Percentiles rank a stretch among this genome's conserved stretches.
phyloP scores from a whole-genome alignment of 345 rosid genomes.

The Aquilaria malaccensis region DNA sequence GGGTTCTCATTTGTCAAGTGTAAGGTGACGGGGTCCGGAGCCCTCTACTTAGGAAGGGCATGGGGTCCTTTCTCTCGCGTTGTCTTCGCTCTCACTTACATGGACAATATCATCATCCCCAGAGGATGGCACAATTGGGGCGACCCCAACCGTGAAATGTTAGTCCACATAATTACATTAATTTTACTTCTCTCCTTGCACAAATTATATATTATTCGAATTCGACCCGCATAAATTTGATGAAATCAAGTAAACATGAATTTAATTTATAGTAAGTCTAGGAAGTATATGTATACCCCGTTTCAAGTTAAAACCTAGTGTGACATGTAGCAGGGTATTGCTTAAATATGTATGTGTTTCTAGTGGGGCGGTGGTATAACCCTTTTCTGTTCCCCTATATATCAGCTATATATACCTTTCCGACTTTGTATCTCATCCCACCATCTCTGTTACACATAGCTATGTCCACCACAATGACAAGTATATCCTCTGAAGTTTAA shows the following conservation, averaged over 20 bases:
- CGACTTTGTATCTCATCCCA: neutral
- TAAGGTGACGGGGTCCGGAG: conserved; percentile 91
- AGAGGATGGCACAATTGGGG: conserved; percentile 97
- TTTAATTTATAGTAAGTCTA: too few relatives aligned
- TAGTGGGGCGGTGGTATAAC: too few relatives aligned
- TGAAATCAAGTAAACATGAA: too few relatives aligned
- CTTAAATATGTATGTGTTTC: too few relatives aligned
- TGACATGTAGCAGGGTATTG: too few relatives aligned
- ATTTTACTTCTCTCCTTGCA: too few relatives aligned
- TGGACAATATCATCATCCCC: conserved; percentile 91
- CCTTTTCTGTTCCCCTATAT: too few relatives aligned
- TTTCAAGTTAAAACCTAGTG: too few relatives aligned
- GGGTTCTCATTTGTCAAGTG: conserved; percentile 94
- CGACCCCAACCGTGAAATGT: conserved; percentile 84
- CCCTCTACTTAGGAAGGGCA: conserved; percentile 76
- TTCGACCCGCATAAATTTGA: too few relatives aligned
- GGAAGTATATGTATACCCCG: too few relatives aligned
- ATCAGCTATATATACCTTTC: neutral
- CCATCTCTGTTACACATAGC: neutral
- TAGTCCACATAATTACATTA: too few relatives aligned
- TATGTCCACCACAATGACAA: neutral
- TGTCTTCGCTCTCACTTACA: conserved; percentile 83
- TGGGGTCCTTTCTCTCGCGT: conserved; percentile 97
- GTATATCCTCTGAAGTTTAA: neutral
- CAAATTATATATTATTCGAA: too few relatives aligned